phyloP scores from a whole-genome alignment of 176 grass and related monocot species.

The Themeda triandra region DNA sequence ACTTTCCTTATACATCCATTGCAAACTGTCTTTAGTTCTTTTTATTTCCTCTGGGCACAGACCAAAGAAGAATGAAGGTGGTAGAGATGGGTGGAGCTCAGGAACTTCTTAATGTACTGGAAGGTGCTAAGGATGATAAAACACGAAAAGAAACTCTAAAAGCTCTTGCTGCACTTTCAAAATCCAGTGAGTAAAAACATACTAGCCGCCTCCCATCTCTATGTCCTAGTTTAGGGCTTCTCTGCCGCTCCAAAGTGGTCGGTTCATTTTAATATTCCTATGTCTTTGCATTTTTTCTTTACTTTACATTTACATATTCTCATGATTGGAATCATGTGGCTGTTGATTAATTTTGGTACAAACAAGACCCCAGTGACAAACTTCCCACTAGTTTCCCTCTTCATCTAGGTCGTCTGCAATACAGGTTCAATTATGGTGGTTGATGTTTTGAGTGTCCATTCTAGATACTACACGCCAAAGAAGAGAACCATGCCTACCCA shows the following conservation, averaged over 20 bases:
- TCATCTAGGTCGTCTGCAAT: neutral
- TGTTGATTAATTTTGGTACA: conserved; percentile 10
- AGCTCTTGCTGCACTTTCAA: conserved; percentile 70
- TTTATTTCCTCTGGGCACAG: conserved; percentile 26
- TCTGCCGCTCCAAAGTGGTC: neutral
- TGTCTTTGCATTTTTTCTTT: neutral
- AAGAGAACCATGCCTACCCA: neutral
- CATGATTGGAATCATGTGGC: conserved; percentile 5
- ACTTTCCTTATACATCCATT: neutral
- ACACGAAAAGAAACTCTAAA: conserved; percentile 81
- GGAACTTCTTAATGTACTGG: conserved; percentile 78
- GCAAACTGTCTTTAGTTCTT: neutral
- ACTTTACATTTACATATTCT: neutral
- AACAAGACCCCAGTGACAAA: neutral
- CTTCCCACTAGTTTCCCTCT: neutral
- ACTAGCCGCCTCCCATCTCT: neutral
- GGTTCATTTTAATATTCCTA: neutral
- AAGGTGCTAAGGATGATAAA: conserved; percentile 83
- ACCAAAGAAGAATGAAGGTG: conserved; percentile 90
- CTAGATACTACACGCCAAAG: neutral
- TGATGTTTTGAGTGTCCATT: conserved; percentile 9
- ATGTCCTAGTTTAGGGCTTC: conserved; percentile 3
- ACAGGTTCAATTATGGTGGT: neutral
- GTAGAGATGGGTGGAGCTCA: conserved; percentile 87
- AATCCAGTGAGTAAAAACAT: conserved; percentile 56